Base-by-base conservation (phyloP, 768 basidiomycete genomes). In the Cystobasidium tubakii region DNA sequence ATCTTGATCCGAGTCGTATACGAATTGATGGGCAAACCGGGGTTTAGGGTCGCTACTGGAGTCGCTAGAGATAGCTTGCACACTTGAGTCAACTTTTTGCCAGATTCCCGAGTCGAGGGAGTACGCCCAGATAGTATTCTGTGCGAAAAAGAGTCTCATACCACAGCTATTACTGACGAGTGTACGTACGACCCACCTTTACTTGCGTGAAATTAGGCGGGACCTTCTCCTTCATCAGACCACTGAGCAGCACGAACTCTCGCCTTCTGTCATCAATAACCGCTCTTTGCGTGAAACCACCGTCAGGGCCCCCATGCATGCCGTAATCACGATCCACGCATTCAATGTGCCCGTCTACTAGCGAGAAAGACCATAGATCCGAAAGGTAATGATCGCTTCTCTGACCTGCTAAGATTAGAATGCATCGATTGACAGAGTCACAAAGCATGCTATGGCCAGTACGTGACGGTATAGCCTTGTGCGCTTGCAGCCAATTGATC, bases 371-470 rank as follows among this genome's bases (percentile, higher is more conserved):
- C 78, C 78, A 79, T 34, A 75, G 13, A 43, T 79, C 78, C 7
- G 71, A 39, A 23, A 77, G 36, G 74, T 77, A 77, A 12, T 34
- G 31, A 27, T 78, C 76, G 63, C 71, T 66, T 12, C 78, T 67
- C 39, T 78, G 76, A 3, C 78, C 78, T 13, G 55, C 62, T 25
- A 76, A 57, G 53, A 79, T 43, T 46, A 76, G 74, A 7, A 79
- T 70, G n/a, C 64, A 62, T 25, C 70, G 64, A 10, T 36, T 10
- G 31, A 17, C 1, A 7, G 70, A 2, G 60, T 79, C 77, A 54
- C 75, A 66, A 1, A 75, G 46, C 62, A 79, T 75, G 25, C 76
- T 74, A 62, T 78, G 77, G 7, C 78, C 77, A 1, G 73, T 75
- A 0, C 78, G 76, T 1, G 76, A 75, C 17, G 77, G 72, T 2